phyloP scores from a whole-genome alignment of 2,329 filamentous ascomycete genomes.

The Keithomyces neogunnii region DNA sequence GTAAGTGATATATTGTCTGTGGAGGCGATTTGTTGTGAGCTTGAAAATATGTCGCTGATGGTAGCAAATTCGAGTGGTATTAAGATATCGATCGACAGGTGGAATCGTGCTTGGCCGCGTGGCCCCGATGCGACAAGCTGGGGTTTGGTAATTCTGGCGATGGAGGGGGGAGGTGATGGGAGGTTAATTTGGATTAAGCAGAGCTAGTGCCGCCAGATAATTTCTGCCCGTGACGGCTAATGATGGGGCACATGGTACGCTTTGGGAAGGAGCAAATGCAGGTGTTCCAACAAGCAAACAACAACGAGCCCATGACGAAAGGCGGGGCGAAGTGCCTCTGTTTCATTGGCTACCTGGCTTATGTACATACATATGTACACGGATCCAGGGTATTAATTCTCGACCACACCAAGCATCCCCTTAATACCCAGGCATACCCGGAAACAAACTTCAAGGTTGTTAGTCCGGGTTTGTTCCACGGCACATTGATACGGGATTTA shows the following conservation, averaged over 20 bases:
- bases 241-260: neutral
- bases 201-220: neutral
- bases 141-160: neutral
- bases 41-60: neutral
- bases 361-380: no score
- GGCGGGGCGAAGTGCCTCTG: neutral
- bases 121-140: constrained; percentile 2
- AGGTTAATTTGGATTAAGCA: neutral
- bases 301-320: neutral
- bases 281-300: neutral
- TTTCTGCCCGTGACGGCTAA: constrained; percentile 3
- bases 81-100: neutral
- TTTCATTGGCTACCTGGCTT: neutral
- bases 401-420: no score
- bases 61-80: neutral
- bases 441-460: no score
- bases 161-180: neutral
- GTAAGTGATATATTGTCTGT: no score
- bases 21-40: no score
- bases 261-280: neutral
- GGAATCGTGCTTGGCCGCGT: constrained; percentile 3
- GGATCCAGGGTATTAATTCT: no score
- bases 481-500: no score
- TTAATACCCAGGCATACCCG: no score
- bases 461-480: no score